Percentiles rank a stretch among this genome's conserved stretches.
These are phyloP conservation scores for Pterocarpus santalinus DNA, from an alignment of 306 rosid species.

Conservation along the genomic window DNA sequence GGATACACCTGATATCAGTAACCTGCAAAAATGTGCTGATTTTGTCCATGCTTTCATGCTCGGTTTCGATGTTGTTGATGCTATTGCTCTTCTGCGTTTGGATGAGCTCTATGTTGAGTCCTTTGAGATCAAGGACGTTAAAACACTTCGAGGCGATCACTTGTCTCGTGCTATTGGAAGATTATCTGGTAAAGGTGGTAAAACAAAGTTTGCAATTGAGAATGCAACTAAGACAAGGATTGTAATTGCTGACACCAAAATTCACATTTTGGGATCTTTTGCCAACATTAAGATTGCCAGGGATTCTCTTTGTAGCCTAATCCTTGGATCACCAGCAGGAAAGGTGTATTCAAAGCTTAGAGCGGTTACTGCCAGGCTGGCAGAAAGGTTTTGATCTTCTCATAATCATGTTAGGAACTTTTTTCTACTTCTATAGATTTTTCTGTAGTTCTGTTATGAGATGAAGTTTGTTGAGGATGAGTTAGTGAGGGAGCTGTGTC, in stretches of 20 bases:
- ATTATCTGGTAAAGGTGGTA: slow-evolving; percentile 89
- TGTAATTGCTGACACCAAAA: slow-evolving; percentile 87
- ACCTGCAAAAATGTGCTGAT: slow-evolving; percentile 87
- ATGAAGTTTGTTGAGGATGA: slow-evolving; percentile 22
- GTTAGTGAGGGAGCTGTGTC: not conserved
- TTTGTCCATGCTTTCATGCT: slow-evolving; percentile 92
- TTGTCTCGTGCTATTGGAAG: slow-evolving; percentile 92
- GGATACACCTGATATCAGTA: slow-evolving; percentile 86
- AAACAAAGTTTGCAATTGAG: slow-evolving; percentile 87
- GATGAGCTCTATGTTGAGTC: slow-evolving; percentile 94
- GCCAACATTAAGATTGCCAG: slow-evolving; percentile 84
- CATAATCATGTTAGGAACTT: not conserved
- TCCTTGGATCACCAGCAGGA: slow-evolving; percentile 88
- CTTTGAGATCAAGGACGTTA: slow-evolving; percentile 91
- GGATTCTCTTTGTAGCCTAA: slow-evolving; percentile 87
- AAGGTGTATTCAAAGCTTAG: slow-evolving; percentile 85
- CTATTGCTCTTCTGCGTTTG: slow-evolving; percentile 78
- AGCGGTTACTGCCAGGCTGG: slow-evolving; percentile 82
- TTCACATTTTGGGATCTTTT: slow-evolving; percentile 88
- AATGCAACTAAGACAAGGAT: slow-evolving; percentile 88
- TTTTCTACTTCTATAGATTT: slow-evolving; percentile 1
- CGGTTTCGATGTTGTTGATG: slow-evolving; percentile 89
- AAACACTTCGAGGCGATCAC: slow-evolving; percentile 84
- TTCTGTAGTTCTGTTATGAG: not conserved
- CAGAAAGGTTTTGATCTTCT: slow-evolving; percentile 75